phyloP scores from a whole-genome alignment of 140 eudicot genomes.

The Cichorium intybus region DNA sequence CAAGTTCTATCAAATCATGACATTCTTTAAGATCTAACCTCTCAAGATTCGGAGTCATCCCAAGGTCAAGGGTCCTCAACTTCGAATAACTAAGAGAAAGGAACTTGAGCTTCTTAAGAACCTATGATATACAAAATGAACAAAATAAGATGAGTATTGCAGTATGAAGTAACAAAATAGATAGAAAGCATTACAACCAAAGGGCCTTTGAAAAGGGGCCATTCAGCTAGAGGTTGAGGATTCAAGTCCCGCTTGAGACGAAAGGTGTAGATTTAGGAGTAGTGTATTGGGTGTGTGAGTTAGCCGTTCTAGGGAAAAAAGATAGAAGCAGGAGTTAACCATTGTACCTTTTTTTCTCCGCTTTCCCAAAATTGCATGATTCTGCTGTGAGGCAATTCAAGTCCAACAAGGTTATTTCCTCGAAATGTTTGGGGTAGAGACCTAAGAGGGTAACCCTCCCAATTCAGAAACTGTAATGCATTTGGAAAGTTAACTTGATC shows the following conservation, averaged over 20 bases:
- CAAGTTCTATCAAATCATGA: background rate
- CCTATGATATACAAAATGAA: background rate
- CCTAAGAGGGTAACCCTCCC: background rate
- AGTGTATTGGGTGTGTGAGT: no score
- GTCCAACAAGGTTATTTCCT: background rate
- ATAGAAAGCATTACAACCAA: no score
- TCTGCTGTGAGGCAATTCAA: background rate
- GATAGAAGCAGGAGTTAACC: no score
- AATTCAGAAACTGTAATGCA: background rate
- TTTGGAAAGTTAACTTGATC: background rate
- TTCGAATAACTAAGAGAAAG: background rate
- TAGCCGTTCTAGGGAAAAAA: no score
- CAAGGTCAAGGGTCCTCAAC: background rate
- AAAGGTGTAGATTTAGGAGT: no score
- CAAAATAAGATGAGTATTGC: background rate
- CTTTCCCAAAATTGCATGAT: background rate
- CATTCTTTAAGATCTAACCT: background rate
- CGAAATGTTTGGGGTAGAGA: background rate
- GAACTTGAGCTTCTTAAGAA: background rate
- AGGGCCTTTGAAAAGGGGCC: no score
- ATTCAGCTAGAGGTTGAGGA: no score
- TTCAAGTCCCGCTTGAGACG: no score
- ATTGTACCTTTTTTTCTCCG: background rate
- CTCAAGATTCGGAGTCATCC: background rate
- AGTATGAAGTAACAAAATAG: background rate